These are phyloP conservation scores for Pyrenochaeta sp. DNA, from an alignment of 2,329 filamentous ascomycete species.

Conservation along the genomic window DNA sequence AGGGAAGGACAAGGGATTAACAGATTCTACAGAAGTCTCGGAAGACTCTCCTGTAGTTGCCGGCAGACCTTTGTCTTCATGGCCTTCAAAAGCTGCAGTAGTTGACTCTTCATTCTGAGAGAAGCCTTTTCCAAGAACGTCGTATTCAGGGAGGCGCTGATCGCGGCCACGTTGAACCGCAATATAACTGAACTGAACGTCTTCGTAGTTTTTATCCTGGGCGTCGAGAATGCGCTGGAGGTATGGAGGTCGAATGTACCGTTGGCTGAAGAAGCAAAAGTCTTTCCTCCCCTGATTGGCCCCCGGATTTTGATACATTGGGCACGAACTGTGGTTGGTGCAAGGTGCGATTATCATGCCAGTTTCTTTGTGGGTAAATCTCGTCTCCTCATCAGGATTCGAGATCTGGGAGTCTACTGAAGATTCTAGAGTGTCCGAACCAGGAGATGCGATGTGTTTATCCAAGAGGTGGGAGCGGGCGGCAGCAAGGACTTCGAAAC, in stretches of 20 bases:
- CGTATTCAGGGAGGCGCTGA: conserved; percentile 52
- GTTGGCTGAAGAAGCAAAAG: conserved; percentile 88
- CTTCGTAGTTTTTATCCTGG: conserved; percentile 80
- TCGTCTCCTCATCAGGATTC: conserved; percentile 46
- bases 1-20: conserved; percentile 72
- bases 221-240: conserved; percentile 78
- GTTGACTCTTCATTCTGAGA: conserved; percentile 65
- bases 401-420: conserved; percentile 50
- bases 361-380: conserved; percentile 57
- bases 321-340: conserved; percentile 87
- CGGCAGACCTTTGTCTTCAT: conserved; percentile 59
- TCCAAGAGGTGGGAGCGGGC: conserved; percentile 81
- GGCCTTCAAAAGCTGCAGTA: conserved; percentile 74
- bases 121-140: conserved; percentile 40
- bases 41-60: conserved; percentile 30
- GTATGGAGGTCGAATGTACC: conserved; percentile 84
- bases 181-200: conserved; percentile 89
- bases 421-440: conserved; percentile 52
- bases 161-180: conserved; percentile 80
- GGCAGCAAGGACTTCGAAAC: conserved; percentile 90
- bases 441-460: conserved; percentile 73
- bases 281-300: conserved; percentile 79
- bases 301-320: conserved; percentile 82
- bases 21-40: conserved; percentile 42
- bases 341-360: conserved; percentile 73